These are phyloP conservation scores for Teunomyces cretensis DNA, from an alignment of 805 yeast species.

Conservation along the genomic window DNA sequence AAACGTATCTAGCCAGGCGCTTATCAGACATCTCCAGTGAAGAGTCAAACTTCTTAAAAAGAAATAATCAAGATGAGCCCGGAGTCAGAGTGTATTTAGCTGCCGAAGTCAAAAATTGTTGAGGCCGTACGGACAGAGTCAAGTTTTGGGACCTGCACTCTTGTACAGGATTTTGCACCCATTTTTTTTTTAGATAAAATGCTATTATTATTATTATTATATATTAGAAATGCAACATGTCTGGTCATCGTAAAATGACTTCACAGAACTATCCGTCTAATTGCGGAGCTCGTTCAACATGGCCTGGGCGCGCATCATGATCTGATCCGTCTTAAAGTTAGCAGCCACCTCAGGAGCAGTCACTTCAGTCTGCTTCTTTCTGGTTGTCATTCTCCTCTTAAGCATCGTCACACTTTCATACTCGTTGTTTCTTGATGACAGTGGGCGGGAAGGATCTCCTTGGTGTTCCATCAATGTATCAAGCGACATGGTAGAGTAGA, in stretches of 20 bases:
- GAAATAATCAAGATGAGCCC: constrained; percentile 1
- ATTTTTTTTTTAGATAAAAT: neutral
- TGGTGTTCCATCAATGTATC: constrained; percentile 20
- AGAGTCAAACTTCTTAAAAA: constrained; percentile 1
- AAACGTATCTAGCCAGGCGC: neutral
- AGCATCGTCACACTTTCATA: constrained; percentile 41
- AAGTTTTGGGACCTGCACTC: neutral
- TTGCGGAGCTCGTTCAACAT: constrained; percentile 38
- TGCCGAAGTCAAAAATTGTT: neutral
- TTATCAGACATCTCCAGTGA: neutral
- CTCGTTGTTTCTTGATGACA: constrained; percentile 11
- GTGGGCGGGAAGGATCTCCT: neutral
- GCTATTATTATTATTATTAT: neutral
- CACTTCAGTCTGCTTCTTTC: constrained; percentile 19
- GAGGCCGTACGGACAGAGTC: neutral
- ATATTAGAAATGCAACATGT: neutral
- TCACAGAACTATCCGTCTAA: constrained; percentile 5
- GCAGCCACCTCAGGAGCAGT: constrained; percentile 1
- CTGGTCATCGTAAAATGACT: neutral
- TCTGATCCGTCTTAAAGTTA: constrained; percentile 20
- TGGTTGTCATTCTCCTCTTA: constrained; percentile 37
- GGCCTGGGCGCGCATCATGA: constrained; percentile 39
- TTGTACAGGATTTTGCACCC: constrained; percentile 4
- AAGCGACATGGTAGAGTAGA: constrained; percentile 28
- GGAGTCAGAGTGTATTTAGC: neutral